Conservation (phyloP, 768 basidiomycete genomes). For the Butyriboletus loyo region DNA sequence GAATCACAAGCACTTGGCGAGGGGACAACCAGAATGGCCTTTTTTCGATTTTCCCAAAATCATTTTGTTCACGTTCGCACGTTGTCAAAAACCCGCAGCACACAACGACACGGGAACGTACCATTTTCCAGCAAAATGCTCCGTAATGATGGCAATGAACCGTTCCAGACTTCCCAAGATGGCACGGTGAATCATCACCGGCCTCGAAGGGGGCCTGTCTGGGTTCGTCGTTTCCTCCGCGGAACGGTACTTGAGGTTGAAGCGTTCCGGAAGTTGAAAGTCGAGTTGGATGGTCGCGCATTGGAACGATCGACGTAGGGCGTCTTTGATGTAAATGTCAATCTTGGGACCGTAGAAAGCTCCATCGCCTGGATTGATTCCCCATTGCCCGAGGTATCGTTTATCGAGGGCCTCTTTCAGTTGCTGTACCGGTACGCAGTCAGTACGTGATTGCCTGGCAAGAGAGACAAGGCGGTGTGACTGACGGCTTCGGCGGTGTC, state of each 20-base stretch:
- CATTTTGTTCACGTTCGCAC: background rate
- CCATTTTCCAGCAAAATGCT: slow-evolving; percentile 99
- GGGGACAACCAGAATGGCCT: slow-evolving; percentile 99
- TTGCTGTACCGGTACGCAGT: slow-evolving; percentile 51
- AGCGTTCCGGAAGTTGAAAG: slow-evolving; percentile 96
- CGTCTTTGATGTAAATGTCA: slow-evolving; percentile 94
- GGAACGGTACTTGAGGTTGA: slow-evolving; percentile 89
- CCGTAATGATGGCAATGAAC: slow-evolving; percentile 95
- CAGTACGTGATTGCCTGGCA: background rate
- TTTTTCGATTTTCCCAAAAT: background rate
- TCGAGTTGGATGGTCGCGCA: slow-evolving; percentile 99
- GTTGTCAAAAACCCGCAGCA: slow-evolving; percentile 1
- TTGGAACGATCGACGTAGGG: slow-evolving; percentile 90
- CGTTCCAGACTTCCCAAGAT: slow-evolving; percentile 92
- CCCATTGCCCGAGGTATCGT: slow-evolving; percentile 86
- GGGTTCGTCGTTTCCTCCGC: slow-evolving; percentile 56
- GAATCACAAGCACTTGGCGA: slow-evolving; percentile 92
- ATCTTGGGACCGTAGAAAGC: slow-evolving; percentile 99
- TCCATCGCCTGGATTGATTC: slow-evolving; percentile 91
- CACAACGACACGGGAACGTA: slow-evolving; percentile 30
- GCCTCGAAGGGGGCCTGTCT: slow-evolving; percentile 60
- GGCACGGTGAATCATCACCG: slow-evolving; percentile 98
- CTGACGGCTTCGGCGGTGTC: slow-evolving; percentile 78
- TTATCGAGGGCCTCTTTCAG: slow-evolving; percentile 80
- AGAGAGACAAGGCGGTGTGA: background rate